Evolutionary conservation across 371 early-diverging fungal genomes (phyloP), one percentile per base, ranked within the genome.

Genomic region (Rhizomucor miehei): DNA sequence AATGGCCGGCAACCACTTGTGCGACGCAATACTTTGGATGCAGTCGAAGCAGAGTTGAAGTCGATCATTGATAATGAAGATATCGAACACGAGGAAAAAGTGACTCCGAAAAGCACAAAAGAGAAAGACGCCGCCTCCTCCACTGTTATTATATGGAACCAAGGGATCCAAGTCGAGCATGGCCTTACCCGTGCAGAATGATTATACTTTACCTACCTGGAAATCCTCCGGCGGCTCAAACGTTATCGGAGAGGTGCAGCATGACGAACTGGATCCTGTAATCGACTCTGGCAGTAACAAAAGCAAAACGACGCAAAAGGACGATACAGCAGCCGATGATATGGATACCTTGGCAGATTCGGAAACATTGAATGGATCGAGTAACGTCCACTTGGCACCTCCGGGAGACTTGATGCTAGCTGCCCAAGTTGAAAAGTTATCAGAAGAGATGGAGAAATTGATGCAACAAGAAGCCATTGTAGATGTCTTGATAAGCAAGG

Each of bases 321-420:
- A 50, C 19, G n/a, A 40, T 20, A n/a, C 16, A 23, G 35, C 5
- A 14, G 43, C 14, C 21, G 67, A 58, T 29, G 48, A 50, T n/a
- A 21, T 52, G 16, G 48, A 34, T 12, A 25, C 47, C 11, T 40
- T 24, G 39, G 51, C 44, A 12, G 43, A 24, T 16, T 36, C 51
- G 21, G 29, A 29, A 29, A 29, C 29, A 3, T 29, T 29, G 29
- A 29, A 29, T 29, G 29, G 29, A 8, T 29, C 29, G 29, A 29
- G 29, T 29, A 78, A 82, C 34, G 68, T 86, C 0, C 80, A 79
- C 50, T 67, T 82, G 39, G 85, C 88, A 0, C 80, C 87, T 6
- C 89, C 88, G 0, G 88, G 87, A 11, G 89, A 88, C 51, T 64
- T 89, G 37, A 75, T 89, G 60, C 63, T 88, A 9, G 77, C 81